These are phyloP conservation scores for Talaromyces nanjingensis DNA, from an alignment of 495 filamentous ascomycete genomes.

Conservation along the genomic window DNA sequence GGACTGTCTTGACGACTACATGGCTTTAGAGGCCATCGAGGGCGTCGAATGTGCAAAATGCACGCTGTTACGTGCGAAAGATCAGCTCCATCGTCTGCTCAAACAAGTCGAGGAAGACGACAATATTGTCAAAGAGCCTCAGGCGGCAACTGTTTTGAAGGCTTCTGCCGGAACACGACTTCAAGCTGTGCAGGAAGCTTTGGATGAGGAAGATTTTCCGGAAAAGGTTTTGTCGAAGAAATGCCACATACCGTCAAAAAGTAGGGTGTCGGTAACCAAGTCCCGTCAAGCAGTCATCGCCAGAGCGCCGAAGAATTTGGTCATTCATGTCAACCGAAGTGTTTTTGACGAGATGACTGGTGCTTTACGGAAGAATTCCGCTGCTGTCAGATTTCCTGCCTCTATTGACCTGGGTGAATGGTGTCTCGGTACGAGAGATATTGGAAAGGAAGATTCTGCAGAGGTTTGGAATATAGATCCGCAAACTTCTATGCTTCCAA, in stretches of 20 bases:
- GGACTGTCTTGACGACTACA: slow-evolving; percentile 79
- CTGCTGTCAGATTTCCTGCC: slow-evolving; percentile 67
- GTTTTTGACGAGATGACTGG: slow-evolving; percentile 79
- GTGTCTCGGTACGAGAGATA: slow-evolving; percentile 54
- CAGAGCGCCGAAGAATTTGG: slow-evolving; percentile 68
- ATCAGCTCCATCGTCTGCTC: slow-evolving; percentile 42
- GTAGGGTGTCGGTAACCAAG: slow-evolving; percentile 66
- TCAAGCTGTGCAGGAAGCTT: slow-evolving; percentile 53
- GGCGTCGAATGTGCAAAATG: slow-evolving; percentile 91
- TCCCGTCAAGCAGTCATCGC: slow-evolving; percentile 83
- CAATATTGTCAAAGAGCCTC: slow-evolving; percentile 11
- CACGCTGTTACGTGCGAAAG: slow-evolving; percentile 56
- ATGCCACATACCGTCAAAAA: slow-evolving; percentile 66
- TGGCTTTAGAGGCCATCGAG: slow-evolving; percentile 72
- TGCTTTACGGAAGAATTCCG: slow-evolving; percentile 72
- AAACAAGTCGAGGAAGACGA: slow-evolving; percentile 25
- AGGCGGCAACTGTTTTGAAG: slow-evolving; percentile 23
- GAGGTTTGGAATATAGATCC: slow-evolving; percentile 67
- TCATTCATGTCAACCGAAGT: slow-evolving; percentile 85
- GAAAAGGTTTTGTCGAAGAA: slow-evolving; percentile 66
- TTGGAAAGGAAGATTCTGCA: slow-evolving; percentile 19
- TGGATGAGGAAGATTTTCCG: slow-evolving; percentile 73
- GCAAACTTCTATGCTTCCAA: slow-evolving; percentile 56
- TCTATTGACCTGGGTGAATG: slow-evolving; percentile 67
- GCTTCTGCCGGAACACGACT: slow-evolving; percentile 44